These are phyloP conservation scores for Pleurotus citrinopileatus DNA, from an alignment of 768 basidiomycete genomes.

Conservation along the genomic window DNA sequence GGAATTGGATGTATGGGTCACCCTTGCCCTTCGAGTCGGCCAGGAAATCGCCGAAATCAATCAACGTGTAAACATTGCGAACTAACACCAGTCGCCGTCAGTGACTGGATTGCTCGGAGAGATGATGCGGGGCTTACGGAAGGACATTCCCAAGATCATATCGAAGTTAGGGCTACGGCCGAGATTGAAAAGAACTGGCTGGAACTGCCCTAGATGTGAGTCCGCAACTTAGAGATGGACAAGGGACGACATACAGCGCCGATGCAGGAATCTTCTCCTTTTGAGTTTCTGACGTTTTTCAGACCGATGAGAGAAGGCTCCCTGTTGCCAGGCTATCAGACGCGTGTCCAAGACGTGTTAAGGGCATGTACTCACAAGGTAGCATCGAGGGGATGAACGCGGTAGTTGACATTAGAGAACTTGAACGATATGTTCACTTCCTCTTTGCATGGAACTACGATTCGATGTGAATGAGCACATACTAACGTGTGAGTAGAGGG, in stretches of 20 bases:
- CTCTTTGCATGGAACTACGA: constrained; percentile 18
- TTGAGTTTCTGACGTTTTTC: background rate
- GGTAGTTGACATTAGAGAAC: constrained; percentile 17
- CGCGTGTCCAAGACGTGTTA: no score
- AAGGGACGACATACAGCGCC: constrained; percentile 8
- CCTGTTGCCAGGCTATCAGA: no score
- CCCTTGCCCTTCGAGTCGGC: constrained; percentile 8
- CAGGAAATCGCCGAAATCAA: constrained; percentile 15
- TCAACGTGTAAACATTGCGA: constrained; percentile 12
- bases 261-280: constrained; percentile 11
- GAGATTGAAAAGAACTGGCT: constrained; percentile 54
- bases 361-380: constrained; percentile 2
- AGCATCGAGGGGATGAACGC: constrained; percentile 22
- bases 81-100: constrained; percentile 9
- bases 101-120: background rate
- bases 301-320: constrained; percentile 7
- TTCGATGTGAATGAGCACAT: background rate
- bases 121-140: constrained; percentile 8
- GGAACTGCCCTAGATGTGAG: constrained; percentile 45
- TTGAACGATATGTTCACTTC: constrained; percentile 20
- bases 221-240: background rate
- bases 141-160: constrained; percentile 13
- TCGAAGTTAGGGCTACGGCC: constrained; percentile 29
- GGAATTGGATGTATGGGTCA: constrained; percentile 13
- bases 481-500: no score